Percentiles rank a stretch among this genome's conserved stretches.
phyloP scores from a whole-genome alignment of 148 eudicot species.

The Arctostaphylos glauca region DNA sequence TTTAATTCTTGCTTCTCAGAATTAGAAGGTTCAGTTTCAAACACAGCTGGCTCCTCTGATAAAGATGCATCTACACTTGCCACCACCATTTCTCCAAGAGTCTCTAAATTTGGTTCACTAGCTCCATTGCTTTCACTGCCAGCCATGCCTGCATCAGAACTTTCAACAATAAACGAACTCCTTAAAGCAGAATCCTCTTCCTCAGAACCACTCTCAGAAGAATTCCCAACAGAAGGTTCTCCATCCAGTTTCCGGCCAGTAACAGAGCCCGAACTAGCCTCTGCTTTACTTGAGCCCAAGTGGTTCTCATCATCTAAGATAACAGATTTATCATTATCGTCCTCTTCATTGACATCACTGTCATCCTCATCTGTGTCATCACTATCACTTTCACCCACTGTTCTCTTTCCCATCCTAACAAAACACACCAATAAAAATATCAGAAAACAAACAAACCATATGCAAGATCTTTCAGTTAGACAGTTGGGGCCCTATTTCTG shows the following conservation, averaged over 20 bases:
- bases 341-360: conserved; percentile 45
- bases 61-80: conserved; percentile 14
- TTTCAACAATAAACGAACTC: conserved; percentile 24
- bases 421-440: conserved; percentile 12
- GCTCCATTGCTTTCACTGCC: conserved; percentile 17
- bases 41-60: conserved; percentile 23
- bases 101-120: conserved; percentile 18
- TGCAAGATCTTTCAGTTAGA: not conserved
- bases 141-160: conserved; percentile 30
- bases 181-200: conserved; percentile 39
- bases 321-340: conserved; percentile 56
- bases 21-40: conserved; percentile 15
- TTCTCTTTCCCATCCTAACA: conserved; percentile 85
- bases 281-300: conserved; percentile 48
- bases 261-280: conserved; percentile 51
- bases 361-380: conserved; percentile 48
- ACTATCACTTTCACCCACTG: conserved; percentile 66
- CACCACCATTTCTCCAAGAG: conserved; percentile 31
- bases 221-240: conserved; percentile 31
- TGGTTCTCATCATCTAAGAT: conserved; percentile 46
- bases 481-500: not conserved
- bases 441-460: conserved; percentile 10
- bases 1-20: conserved; percentile 22
- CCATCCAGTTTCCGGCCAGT: conserved; percentile 34
- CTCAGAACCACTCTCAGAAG: conserved; percentile 61